These are phyloP conservation scores for Penicillium occitanis DNA, from an alignment of 2,329 filamentous ascomycete genomes.

Conservation along the genomic window DNA sequence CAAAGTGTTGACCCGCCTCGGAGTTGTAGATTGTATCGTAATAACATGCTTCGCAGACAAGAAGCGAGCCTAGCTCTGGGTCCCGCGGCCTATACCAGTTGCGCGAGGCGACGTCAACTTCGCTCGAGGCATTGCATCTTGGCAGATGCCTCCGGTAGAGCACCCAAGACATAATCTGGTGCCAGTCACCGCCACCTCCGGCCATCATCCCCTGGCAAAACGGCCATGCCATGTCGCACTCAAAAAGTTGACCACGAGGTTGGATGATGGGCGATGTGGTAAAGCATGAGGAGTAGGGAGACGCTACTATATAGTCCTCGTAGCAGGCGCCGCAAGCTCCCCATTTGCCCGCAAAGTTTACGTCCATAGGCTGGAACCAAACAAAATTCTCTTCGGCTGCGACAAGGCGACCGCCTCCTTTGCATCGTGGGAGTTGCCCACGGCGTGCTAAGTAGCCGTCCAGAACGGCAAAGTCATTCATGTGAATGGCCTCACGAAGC, in stretches of 20 bases:
- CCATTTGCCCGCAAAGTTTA: neutral
- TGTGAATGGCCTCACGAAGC: neutral
- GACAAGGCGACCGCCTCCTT: neutral
- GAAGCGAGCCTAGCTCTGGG: neutral
- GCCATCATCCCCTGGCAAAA: neutral
- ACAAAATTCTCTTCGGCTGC: neutral
- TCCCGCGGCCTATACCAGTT: neutral
- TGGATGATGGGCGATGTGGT: neutral
- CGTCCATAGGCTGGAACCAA: neutral
- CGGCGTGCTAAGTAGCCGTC: neutral
- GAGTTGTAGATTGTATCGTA: neutral
- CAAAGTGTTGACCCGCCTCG: neutral
- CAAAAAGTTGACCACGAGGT: neutral
- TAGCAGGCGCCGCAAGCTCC: neutral
- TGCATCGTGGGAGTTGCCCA: neutral
- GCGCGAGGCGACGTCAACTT: neutral
- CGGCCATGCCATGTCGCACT: neutral
- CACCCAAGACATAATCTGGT: neutral
- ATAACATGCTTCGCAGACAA: neutral
- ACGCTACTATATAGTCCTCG: neutral
- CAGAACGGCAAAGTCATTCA: neutral
- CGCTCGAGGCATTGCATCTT: neutral
- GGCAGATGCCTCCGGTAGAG: neutral
- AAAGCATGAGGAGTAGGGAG: neutral
- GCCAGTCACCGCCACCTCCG: neutral